Evolutionary conservation across 805 yeast genomes (phyloP), one percentile per base, ranked within the genome.

Genomic region (Candida ortonii): DNA sequence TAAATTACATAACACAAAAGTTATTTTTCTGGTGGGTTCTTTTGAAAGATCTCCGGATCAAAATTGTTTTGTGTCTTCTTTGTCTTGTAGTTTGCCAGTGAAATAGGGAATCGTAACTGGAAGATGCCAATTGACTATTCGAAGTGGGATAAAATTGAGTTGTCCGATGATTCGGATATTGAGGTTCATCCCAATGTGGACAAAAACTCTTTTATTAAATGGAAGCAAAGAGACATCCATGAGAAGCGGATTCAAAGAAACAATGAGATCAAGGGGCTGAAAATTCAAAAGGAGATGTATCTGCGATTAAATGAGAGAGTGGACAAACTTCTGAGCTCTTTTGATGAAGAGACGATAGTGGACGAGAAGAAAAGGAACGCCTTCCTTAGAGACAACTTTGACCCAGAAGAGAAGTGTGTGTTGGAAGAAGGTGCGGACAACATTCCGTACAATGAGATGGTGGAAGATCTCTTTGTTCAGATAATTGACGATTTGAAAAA

Each of bases 171-270:
- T 61, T 87, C 96, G 7, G 98, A 93, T 53, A 69, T 93, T 30
- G 98, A 93, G 54, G 97, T 90, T 11, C 99, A 93, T 57, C 99
- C 97, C 40, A 93, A 93, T 55, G 98, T 93, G 20, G 99, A 93
- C 60, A 93, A 93, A 57, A 68, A 67, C 24, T 89, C 97, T 1
- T 90, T 93, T 48, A 86, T 93, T 50, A 76, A 79, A 40, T 90
- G 97, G 98, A 90, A 87, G 57, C 99, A 93, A 64, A 83, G 95
- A 53, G 96, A 89, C 49, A 93, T 93, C 46, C 98, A 93, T 57
- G 96, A 90, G 55, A 83, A 88, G 62, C 78, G 99, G 43, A 73
- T 70, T 25, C 85, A 85, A 55, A 68, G 95, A 53, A 82, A 83
- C 52, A 73, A 76, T 27, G 89, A 90, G 50, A 84, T 88, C 55